Evolutionary conservation across 1,284 basidiomycete genomes (phyloP), one percentile per base, ranked within the genome.

Genomic region (Ganoderma lucidum): DNA sequence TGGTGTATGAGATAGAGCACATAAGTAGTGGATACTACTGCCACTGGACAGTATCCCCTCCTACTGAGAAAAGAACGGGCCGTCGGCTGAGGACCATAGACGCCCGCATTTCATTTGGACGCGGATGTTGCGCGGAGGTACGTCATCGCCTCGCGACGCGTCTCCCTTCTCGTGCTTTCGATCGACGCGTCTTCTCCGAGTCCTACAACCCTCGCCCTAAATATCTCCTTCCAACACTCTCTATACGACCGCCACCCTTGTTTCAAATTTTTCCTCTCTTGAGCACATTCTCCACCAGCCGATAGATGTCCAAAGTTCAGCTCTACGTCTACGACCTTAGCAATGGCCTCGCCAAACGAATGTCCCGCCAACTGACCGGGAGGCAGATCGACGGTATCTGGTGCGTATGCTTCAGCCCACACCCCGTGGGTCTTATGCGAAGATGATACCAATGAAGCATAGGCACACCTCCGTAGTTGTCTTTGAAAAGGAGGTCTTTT

Each of bases 291-390:
- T n/a, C 42, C 12, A n/a, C 42, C 51, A 44, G 55, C 30, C 39
- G 17, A 37, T 71, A 62, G 14, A 79, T 79, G 78, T 69, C 77
- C 1, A 75, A 73, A 62, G 80, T 81, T 6, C 72, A 81, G 65
- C 87, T 98, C 48, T 96, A 96, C 77, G 90, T 97, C 0, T 98
- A 98, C 80, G 96, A 98, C 78, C 90, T 97, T 67, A 96, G 90
- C 78, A 90, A 92, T 78, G 96, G 96, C 58, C 85, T 97, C 75
- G 96, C 95, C 3, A 86, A 86, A 69, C 87, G 89, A 70, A 82
- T 97, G 64, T 96, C 94, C 10, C 80, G 86, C 55, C 90, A 93
- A 76, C 84, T 97, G 63, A 94, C 92, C 0, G 96, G 96, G 2
- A 89, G 88, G 64, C 94, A 96, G 79, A 94, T 96, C 66, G 93